Evolutionary conservation across 2,329 filamentous ascomycete genomes (phyloP), one percentile per base, ranked within the genome.

Genomic region (Colletotrichum sojae): DNA sequence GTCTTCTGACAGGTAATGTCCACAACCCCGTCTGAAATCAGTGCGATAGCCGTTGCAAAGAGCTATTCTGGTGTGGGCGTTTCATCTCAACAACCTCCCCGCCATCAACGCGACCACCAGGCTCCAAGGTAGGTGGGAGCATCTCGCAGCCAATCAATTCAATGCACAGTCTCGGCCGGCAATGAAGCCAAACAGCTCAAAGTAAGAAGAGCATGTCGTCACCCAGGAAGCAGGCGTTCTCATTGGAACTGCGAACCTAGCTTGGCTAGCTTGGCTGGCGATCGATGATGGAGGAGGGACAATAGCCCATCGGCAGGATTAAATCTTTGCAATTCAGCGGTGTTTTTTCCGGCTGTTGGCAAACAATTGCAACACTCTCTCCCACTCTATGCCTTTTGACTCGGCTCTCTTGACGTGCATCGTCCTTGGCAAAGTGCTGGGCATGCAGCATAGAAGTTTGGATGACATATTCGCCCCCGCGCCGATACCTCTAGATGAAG

Each of bases 21-120:
- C 53, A 60, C 53, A 43, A 51, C 39, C 51, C 46, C 67, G 27
- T 67, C 67, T 67, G 67, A 69, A 67, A 54, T 67, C 31, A 46
- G 16, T 61, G 55, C 56, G 63, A 60, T n/a, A 36, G 49, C 43
- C 12, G 60, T 46, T 39, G 62, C 40, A 18, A 51, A 36, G 40
- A 15, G 54, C 55, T 60, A 40, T 52, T 66, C 25, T 52, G 43
- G 49, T 31, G 31, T 40, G n/a, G 51, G 18, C 36, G 63, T 67
- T 67, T 61, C 65, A 65, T 65, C 61, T 45, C 58, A 63, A 46
- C 55, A 52, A 27, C 25, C 52, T 18, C 15, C 39, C 60, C 15
- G 22, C 54, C 45, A 52, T 39, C 43, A 4, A 15, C 39, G 27
- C n/a, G 27, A 36, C 40, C 49, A 40, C 16, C 20, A n/a, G 27